Conservation (phyloP, 345 rosid species). For the Brassica carinata region DNA sequence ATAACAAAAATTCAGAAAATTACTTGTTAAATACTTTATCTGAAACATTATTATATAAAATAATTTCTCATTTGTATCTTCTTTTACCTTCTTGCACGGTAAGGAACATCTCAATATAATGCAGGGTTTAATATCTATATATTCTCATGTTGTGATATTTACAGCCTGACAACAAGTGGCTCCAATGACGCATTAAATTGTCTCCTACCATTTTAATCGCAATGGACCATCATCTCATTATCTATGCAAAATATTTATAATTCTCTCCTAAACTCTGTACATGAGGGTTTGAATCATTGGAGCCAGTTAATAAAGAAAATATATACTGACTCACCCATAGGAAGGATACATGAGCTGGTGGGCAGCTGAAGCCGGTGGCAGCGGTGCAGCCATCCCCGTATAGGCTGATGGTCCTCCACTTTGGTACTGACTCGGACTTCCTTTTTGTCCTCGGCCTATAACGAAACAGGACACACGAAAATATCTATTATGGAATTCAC, state of each 20-base stretch:
- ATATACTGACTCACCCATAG: conserved; percentile 31
- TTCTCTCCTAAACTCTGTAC: conserved; percentile 12
- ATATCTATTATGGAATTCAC: neutral
- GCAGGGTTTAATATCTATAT: neutral
- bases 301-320: neutral
- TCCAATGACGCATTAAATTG: conserved; percentile 38
- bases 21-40: neutral
- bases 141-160: conserved; percentile 32
- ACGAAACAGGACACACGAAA: conserved; percentile 6
- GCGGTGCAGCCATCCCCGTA: conserved; percentile 52
- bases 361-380: conserved; percentile 52
- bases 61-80: neutral
- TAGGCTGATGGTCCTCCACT: conserved; percentile 56
- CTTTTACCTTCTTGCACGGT: conserved; percentile 17
- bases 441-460: conserved; percentile 71
- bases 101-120: neutral
- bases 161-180: conserved; percentile 47
- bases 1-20: neutral
- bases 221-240: conserved; percentile 31
- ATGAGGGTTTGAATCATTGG: neutral
- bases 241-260: conserved; percentile 24
- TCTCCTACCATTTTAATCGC: conserved; percentile 32
- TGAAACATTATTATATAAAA: neutral
- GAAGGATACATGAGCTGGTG: conserved; percentile 49
- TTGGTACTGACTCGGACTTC: conserved; percentile 53